These are phyloP conservation scores for Centella asiatica DNA, from an alignment of 129 eudicot genomes.

Conservation along the genomic window DNA sequence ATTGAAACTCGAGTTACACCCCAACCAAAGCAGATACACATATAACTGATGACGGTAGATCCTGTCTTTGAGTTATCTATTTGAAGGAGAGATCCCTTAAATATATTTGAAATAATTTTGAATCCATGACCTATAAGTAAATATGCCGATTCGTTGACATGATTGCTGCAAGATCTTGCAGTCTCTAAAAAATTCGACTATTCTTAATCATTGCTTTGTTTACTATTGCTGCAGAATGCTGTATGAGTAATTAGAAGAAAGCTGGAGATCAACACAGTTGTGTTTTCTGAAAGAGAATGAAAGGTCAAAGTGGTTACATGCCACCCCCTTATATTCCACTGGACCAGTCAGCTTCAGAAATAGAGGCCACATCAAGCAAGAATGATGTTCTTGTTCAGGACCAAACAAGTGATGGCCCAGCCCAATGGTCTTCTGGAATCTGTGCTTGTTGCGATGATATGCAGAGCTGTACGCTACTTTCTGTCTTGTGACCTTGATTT, in stretches of 20 bases:
- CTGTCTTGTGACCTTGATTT: conserved; percentile 41
- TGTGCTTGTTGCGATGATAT: conserved; percentile 96
- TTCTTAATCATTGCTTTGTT: background rate
- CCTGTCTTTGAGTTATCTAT: no score
- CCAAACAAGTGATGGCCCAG: conserved; percentile 22
- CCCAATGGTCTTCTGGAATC: conserved; percentile 90
- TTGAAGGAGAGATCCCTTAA: no score
- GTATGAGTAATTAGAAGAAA: conserved; percentile 1
- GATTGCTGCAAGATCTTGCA: background rate
- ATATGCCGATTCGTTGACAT: background rate
- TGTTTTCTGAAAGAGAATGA: conserved; percentile 25
- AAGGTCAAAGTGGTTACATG: conserved; percentile 42
- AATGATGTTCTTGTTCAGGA: conserved; percentile 14
- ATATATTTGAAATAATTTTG: no score
- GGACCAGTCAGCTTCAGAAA: conserved; percentile 47
- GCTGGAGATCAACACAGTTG: background rate
- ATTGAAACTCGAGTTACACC: no score
- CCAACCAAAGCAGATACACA: no score
- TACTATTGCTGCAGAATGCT: conserved; percentile 18
- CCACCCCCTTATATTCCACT: conserved; percentile 86
- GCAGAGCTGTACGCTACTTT: conserved; percentile 86
- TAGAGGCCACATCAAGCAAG: conserved; percentile 23
- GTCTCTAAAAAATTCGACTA: background rate
- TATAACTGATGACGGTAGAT: no score
- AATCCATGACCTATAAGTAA: background rate